Conservation (phyloP, 164 flowering plant species). For the Piper longum region DNA sequence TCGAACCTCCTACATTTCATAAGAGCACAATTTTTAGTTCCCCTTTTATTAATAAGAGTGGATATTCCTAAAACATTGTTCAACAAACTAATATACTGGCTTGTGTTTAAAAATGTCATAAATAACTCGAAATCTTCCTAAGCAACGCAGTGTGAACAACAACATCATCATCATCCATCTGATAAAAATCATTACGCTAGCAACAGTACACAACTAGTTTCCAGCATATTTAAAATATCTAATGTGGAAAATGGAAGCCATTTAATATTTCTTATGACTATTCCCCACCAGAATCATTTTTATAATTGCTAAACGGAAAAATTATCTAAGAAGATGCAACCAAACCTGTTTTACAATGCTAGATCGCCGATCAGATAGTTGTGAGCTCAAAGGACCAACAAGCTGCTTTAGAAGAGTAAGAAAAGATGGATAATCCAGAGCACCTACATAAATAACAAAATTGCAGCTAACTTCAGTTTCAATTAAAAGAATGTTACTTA, state of each 20-base stretch:
- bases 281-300: background rate
- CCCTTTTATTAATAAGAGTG: no score
- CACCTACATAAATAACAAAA: slow-evolving; percentile 38
- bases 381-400: slow-evolving; percentile 74
- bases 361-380: slow-evolving; percentile 89
- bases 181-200: no score
- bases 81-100: no score
- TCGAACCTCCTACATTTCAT: no score
- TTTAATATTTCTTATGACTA: background rate
- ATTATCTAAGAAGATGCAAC: background rate
- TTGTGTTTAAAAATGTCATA: no score
- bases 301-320: no score
- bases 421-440: slow-evolving; percentile 78
- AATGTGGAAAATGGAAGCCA: background rate
- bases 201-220: background rate
- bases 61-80: no score
- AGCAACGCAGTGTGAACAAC: no score
- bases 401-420: slow-evolving; percentile 81
- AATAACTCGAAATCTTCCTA: no score
- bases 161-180: no score
- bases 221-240: background rate
- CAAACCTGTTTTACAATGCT: slow-evolving; percentile 95
- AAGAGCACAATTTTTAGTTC: no score
- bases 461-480: background rate
- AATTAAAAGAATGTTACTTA: no score